Conservation (phyloP, 306 rosid genomes). For the Geum urbanum region DNA sequence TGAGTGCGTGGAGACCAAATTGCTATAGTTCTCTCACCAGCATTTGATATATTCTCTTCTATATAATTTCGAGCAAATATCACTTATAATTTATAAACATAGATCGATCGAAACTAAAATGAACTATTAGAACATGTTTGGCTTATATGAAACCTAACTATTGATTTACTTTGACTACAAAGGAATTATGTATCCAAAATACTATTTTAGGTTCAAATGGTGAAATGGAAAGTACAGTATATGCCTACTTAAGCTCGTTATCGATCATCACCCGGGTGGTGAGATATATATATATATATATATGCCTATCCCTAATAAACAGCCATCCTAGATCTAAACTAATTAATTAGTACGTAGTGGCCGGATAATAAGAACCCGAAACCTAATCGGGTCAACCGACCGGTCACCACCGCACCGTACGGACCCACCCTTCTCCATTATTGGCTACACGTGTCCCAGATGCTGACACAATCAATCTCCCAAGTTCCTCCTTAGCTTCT, state of each 20-base stretch:
- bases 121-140: no score
- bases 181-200: background rate
- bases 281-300: no score
- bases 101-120: no score
- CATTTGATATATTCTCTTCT: no score
- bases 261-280: background rate
- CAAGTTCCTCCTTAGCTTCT: background rate
- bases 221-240: background rate
- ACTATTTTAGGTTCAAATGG: background rate
- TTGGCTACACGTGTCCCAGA: slow-evolving; percentile 59
- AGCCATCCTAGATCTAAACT: no score
- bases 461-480: slow-evolving; percentile 40
- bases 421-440: slow-evolving; percentile 34
- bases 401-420: slow-evolving; percentile 9
- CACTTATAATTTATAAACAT: no score
- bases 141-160: background rate
- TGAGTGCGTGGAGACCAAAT: no score
- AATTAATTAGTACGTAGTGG: no score
- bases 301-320: no score
- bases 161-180: background rate
- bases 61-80: no score
- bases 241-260: background rate
- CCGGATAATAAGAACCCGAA: slow-evolving; percentile 12
- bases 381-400: slow-evolving; percentile 19
- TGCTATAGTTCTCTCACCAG: no score